Base-by-base conservation (phyloP, 2,329 filamentous ascomycete genomes). In the Lasiodiplodia citricola region DNA sequence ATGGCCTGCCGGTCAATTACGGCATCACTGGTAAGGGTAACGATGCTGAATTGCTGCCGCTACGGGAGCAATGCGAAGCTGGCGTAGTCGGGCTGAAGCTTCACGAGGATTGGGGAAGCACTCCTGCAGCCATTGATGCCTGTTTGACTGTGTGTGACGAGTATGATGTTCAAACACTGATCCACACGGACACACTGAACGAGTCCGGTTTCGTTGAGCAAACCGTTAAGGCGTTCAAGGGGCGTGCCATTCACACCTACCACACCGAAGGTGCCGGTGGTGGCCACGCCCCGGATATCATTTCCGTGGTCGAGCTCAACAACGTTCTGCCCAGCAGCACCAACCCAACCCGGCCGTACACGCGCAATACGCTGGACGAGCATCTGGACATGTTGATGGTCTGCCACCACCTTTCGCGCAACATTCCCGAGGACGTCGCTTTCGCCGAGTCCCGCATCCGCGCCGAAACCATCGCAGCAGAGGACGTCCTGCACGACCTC, bases 331-430 rank as follows among this genome's bases (percentile, higher is more conserved):
- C 95, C 0, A 93, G 91, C 5, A 95, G 91, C 57, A 98, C 95
- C 0, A 98, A 97, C 78, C 95, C 95, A 0, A 98, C 95, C 1
- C 86, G 94, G 2, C 95, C 95, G 0, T 97, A 90, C 80, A 98
- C 95, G 1, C 85, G 87, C 72, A 97, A 98, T 83, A 98, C 95
- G 0, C 87, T 98, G 0, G 95, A 97, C 76, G 95, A 98, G 81
- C 95, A 98, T 81, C 87, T 97, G 16, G 95, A 98, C 82, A 98
- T 98, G 95, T 84, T 97, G 57, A 97, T 97, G 95, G 93, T 97
- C 47, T 98, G 95, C 84, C 95, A 98, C 80, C 95, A 98, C 77
- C 84, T 98, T 11, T 94, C 90, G 65, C 93, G 92, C 80, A 90
- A 97, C 80, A 97, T 97, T 70, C 93, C 94, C 69, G 95, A 98